Base-by-base conservation (phyloP, 2,329 filamentous ascomycete species). In the Claviceps pazoutovae region DNA sequence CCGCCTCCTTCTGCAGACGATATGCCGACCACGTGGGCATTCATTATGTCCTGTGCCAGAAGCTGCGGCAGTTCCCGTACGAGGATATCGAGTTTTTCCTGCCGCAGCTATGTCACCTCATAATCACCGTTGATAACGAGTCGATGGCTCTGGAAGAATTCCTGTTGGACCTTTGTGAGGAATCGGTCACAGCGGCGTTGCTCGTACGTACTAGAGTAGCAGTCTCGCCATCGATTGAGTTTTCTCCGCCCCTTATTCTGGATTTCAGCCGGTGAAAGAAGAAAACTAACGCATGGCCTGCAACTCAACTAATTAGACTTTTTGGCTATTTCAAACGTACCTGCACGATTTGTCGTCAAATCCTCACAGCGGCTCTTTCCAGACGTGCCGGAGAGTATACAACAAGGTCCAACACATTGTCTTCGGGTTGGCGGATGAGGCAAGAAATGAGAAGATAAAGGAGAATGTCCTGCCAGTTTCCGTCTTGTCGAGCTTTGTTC, bases 61-160 rank as follows among this genome's bases (percentile, higher is more conserved):
- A 93, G 78, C 76, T 93, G 64, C 86, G 88, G 65, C 85, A 88
- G 68, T 93, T 93, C 65, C 85, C 84, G 57, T 93, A 91, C 71
- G 85, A 89, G 73, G 86, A 93, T 70, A 90, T 93, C 66, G 88
- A 93, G 70, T 93, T 93, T 81, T 93, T 91, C 74, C 78, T 93
- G 48, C 87, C 87, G 56, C 85, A 88, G 73, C 74, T 93, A 74
- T 93, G 87, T 66, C 88, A 93, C 71, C 81, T 93, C 57, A 82
- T 90, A 70, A 86, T 93, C 63, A 90, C 85, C 68, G 80, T 91
- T 66, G 82, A 91, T 73, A 93, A 91, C 69, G 88, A 93, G 74
- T 91, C 86, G 59, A 90, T 93, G 86, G 87, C 88, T 48, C 69
- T 93, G 68, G 88, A 93, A 70, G 87, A 93, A 71, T 93, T 91